A percentile compares a stretch with the other conserved stretches of the same genome.
These are phyloP conservation scores for Citrus glauca DNA, from an alignment of 345 rosid species.

Conservation along the genomic window DNA sequence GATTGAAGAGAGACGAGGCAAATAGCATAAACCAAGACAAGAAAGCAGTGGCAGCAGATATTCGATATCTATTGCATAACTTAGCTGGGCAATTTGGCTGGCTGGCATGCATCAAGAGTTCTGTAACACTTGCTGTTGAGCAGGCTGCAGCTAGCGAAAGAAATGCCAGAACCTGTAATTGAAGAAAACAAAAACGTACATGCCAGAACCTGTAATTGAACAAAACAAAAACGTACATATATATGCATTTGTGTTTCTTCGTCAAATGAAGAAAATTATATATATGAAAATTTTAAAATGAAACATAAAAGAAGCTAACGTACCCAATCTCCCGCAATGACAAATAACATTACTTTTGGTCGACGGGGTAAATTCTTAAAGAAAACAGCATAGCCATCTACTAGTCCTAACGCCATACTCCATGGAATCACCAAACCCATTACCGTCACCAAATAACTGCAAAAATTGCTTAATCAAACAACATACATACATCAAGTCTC, in stretches of 20 bases:
- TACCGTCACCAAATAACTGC: constrained; percentile 62
- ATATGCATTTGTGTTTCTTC: background rate
- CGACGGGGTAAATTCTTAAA: constrained; percentile 39
- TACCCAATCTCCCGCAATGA: constrained; percentile 62
- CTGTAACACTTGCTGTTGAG: constrained; percentile 52
- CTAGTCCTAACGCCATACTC: constrained; percentile 47
- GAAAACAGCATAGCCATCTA: constrained; percentile 53
- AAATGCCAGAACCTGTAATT: constrained; percentile 45
- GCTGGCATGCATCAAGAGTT: constrained; percentile 28
- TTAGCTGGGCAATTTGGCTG: constrained; percentile 27
- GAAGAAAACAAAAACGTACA: background rate
- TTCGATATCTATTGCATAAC: constrained; percentile 45
- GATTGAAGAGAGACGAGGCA: constrained; percentile 56
- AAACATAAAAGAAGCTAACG: background rate
- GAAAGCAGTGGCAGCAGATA: constrained; percentile 67
- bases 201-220: constrained; percentile 40
- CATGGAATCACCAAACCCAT: constrained; percentile 74
- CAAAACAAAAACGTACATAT: no score
- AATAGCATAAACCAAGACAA: constrained; percentile 56
- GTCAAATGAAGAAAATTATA: background rate
- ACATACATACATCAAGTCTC: no score
- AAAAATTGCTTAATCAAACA: background rate
- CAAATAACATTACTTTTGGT: constrained; percentile 34
- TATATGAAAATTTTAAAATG: background rate
- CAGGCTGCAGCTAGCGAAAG: constrained; percentile 59